Percentiles rank a stretch among this genome's conserved stretches.
Conservation (phyloP, 2,329 filamentous ascomycete genomes). For the Alternaria rosae region DNA sequence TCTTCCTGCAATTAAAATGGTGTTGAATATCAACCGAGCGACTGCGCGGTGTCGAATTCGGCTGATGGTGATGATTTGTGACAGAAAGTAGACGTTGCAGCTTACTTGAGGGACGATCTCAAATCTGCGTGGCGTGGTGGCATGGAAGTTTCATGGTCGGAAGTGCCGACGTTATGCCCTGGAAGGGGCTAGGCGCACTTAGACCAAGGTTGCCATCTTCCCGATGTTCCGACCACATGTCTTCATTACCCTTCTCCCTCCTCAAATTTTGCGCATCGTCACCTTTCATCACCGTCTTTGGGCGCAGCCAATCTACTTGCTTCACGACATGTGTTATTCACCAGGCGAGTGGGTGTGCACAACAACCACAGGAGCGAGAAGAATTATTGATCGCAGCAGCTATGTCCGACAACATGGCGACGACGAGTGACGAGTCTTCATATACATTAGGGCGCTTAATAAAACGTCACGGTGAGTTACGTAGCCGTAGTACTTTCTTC, state of each 20-base stretch:
- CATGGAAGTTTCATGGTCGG: background rate
- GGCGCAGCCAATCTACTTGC: too few species aligned
- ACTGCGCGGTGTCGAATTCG: background rate
- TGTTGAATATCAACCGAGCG: too few species aligned
- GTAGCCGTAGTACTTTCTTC: background rate
- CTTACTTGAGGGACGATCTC: background rate
- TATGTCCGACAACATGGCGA: too few species aligned
- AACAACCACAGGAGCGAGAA: too few species aligned
- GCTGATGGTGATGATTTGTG: background rate
- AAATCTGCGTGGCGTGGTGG: background rate
- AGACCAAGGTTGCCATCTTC: background rate
- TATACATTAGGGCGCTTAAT: too few species aligned
- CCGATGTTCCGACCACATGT: background rate
- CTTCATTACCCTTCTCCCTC: background rate
- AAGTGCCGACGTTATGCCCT: background rate
- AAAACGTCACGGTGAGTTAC: too few species aligned
- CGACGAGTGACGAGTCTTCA: too few species aligned
- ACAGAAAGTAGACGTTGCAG: background rate
- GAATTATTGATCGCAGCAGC: too few species aligned
- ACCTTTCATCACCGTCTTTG: background rate
- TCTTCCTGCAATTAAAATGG: too few species aligned
- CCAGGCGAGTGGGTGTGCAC: too few species aligned
- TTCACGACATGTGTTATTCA: too few species aligned
- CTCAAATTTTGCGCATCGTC: background rate
- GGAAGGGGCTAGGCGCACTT: too few species aligned